Conservation (phyloP, 345 rosid genomes). For the Corchorus capsularis region DNA sequence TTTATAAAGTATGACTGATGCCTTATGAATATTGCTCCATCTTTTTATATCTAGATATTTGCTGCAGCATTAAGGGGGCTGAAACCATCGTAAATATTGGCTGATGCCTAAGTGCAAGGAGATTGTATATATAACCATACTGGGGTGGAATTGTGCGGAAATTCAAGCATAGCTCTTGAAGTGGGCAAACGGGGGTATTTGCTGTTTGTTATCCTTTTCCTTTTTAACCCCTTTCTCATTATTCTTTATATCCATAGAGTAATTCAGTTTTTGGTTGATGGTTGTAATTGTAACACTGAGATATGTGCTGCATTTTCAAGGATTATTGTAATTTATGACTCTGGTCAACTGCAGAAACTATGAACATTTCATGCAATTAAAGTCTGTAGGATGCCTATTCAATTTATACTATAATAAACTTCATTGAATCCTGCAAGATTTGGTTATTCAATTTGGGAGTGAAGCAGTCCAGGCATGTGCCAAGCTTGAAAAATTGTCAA, state of each 20-base stretch:
- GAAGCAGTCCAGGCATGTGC: no score
- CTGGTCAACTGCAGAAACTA: background rate
- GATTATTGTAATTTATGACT: background rate
- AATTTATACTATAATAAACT: no score
- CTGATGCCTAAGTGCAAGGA: background rate
- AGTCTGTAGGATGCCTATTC: no score
- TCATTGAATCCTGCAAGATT: no score
- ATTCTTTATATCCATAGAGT: background rate
- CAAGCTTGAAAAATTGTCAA: no score
- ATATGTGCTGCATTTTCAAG: background rate
- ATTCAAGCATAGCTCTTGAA: background rate
- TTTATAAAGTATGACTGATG: no score
- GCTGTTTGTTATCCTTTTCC: background rate
- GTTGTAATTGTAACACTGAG: background rate
- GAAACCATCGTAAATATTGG: constrained; percentile 34
- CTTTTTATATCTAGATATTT: constrained; percentile 37
- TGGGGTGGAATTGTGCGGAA: background rate
- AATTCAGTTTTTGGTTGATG: background rate
- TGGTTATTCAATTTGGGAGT: background rate
- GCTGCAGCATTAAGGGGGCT: constrained; percentile 46
- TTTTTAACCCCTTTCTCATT: background rate
- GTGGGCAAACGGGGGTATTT: background rate
- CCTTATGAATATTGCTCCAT: constrained; percentile 6
- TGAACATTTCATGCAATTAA: background rate
- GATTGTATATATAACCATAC: background rate